Evolutionary conservation across 2,329 filamentous ascomycete species (phyloP).

Genomic region (Aaosphaeria pasadenensis): DNA sequence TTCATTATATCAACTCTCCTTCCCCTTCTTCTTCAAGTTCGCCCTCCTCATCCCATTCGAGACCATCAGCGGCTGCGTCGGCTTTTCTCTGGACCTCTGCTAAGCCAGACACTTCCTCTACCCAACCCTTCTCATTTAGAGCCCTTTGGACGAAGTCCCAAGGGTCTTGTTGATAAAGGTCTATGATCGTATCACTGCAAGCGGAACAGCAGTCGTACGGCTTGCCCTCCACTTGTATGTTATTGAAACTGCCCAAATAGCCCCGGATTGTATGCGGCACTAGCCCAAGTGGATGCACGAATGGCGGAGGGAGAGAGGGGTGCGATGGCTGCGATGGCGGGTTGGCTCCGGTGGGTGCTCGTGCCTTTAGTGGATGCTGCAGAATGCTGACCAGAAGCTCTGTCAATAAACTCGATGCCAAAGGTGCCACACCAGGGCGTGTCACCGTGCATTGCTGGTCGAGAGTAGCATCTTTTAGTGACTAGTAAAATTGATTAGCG

Average conservation of each 20-base stretch:
- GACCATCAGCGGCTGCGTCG: slow-evolving; percentile 46
- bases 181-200: slow-evolving; percentile 68
- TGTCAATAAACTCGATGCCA: slow-evolving; percentile 86
- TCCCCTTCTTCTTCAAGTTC: slow-evolving; percentile 54
- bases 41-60: slow-evolving; percentile 57
- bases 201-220: slow-evolving; percentile 81
- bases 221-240: slow-evolving; percentile 67
- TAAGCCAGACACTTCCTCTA: slow-evolving; percentile 71
- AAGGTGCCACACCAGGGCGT: slow-evolving; percentile 84
- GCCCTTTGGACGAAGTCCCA: slow-evolving; percentile 78
- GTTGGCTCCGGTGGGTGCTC: slow-evolving; percentile 27
- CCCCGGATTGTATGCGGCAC: slow-evolving; percentile 80
- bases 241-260: slow-evolving; percentile 71
- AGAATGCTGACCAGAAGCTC: slow-evolving; percentile 84
- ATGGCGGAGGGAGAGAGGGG: slow-evolving; percentile 30
- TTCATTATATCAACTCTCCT: slow-evolving; percentile 46
- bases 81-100: slow-evolving; percentile 61
- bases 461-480: slow-evolving; percentile 88
- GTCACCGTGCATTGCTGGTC: slow-evolving; percentile 99
- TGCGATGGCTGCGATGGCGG: slow-evolving; percentile 14
- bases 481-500: slow-evolving; percentile 53
- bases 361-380: slow-evolving; percentile 58
- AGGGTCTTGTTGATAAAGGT: slow-evolving; percentile 63
- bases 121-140: slow-evolving; percentile 71
- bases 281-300: slow-evolving; percentile 62